Evolutionary conservation across 2,329 filamentous ascomycete genomes (phyloP).

Genomic region (Pyricularia grisea): DNA sequence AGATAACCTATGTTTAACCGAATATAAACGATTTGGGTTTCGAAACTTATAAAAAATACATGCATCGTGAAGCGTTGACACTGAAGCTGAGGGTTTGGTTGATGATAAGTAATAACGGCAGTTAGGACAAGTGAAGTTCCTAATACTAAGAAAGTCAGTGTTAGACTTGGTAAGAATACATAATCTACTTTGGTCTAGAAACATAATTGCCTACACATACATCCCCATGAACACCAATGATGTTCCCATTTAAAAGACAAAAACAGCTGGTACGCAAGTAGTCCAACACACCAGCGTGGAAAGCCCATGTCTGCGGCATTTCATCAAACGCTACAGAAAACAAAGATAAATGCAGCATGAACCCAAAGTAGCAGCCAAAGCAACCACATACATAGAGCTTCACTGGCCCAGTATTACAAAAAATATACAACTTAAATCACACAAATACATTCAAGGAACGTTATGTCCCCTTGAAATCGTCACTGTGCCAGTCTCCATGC

Average conservation of each 20-base stretch:
- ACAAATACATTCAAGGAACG: not conserved
- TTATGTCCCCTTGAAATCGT: constrained; percentile 41
- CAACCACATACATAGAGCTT: not conserved
- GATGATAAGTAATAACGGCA: not conserved
- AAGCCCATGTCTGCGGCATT: not conserved
- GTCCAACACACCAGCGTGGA: not conserved
- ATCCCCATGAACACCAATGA: not conserved
- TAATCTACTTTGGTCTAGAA: not conserved
- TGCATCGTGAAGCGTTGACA: not conserved
- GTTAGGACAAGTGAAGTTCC: too few species aligned
- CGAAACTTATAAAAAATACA: not conserved
- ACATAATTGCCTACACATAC: not conserved
- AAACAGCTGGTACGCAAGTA: not conserved
- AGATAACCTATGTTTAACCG: not conserved
- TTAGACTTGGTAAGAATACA: not conserved
- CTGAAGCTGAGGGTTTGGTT: not conserved
- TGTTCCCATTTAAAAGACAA: not conserved
- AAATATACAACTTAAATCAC: not conserved
- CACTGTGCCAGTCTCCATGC: constrained; percentile 54
- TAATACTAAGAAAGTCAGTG: too few species aligned
- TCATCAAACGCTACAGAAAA: not conserved
- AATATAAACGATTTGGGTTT: not conserved
- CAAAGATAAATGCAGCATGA: not conserved
- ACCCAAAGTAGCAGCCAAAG: not conserved
- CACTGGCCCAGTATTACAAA: not conserved